Evolutionary conservation across 805 yeast species (phyloP).

Genomic region (Grigorovia humatica): DNA sequence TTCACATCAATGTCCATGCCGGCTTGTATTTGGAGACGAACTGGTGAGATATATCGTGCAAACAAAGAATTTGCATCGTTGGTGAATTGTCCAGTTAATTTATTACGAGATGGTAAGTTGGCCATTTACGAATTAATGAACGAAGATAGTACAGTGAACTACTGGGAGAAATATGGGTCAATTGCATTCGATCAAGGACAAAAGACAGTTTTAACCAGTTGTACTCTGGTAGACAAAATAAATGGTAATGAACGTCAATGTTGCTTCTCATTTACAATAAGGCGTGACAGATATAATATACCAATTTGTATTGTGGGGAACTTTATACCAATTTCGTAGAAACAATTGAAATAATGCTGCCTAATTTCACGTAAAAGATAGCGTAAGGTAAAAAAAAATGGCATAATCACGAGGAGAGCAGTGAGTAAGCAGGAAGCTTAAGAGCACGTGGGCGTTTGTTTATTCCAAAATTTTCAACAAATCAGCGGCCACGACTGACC

Average conservation of each 20-base stretch:
- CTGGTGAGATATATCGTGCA: constrained; percentile 92
- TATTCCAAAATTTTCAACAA: neutral
- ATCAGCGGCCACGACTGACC: neutral
- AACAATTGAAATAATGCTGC: neutral
- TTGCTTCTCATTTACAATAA: constrained; percentile 87
- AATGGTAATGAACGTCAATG: constrained; percentile 74
- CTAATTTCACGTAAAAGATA: neutral
- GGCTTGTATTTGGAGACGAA: constrained; percentile 93
- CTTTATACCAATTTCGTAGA: constrained; percentile 51
- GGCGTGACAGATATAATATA: constrained; percentile 86
- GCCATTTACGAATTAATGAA: constrained; percentile 92
- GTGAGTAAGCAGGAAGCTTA: too few species aligned
- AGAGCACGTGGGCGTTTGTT: too few species aligned
- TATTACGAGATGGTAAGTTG: constrained; percentile 79
- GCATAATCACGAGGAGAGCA: too few species aligned
- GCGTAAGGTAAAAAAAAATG: too few species aligned
- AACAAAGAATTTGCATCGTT: constrained; percentile 92
- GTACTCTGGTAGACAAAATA: constrained; percentile 74
- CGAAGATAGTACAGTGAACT: constrained; percentile 91
- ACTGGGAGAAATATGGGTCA: constrained; percentile 96
- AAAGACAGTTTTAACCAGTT: constrained; percentile 87
- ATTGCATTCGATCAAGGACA: constrained; percentile 94
- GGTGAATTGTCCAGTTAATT: constrained; percentile 84
- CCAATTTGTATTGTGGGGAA: constrained; percentile 96
- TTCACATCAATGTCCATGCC: constrained; percentile 97